A percentile compares a stretch with the other conserved stretches of the same genome.
Evolutionary conservation across 2,329 filamentous ascomycete genomes (phyloP).

Genomic region (Orbilia javanica): DNA sequence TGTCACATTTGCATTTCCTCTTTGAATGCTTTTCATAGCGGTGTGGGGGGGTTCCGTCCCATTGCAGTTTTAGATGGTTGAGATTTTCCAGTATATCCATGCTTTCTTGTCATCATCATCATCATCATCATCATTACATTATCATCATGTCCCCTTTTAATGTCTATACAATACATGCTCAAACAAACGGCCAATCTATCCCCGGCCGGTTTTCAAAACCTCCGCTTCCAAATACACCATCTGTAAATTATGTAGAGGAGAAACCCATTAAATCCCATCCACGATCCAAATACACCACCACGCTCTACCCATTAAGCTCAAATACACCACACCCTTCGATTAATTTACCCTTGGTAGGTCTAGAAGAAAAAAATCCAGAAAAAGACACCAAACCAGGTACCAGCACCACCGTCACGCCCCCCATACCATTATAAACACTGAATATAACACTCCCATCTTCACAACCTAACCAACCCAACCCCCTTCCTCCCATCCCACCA

Average conservation of each 20-base stretch:
- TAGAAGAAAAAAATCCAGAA: too few relatives aligned
- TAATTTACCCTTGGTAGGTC: too few relatives aligned
- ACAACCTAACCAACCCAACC: conserved; percentile 30
- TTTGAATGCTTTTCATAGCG: conserved; percentile 14
- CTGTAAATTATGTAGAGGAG: too few relatives aligned
- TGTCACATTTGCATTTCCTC: not conserved
- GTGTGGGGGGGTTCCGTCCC: too few relatives aligned
- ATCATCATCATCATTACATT: not conserved
- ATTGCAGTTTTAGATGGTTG: conserved; percentile 6
- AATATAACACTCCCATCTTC: not conserved
- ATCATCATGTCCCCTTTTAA: conserved; percentile 10
- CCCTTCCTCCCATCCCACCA: conserved; percentile 36
- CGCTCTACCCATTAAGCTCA: too few relatives aligned
- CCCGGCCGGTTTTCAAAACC: not conserved
- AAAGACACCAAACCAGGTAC: too few relatives aligned
- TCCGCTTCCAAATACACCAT: too few relatives aligned
- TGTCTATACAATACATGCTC: conserved; percentile 4
- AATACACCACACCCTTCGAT: too few relatives aligned
- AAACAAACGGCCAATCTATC: not conserved
- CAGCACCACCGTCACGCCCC: not conserved
- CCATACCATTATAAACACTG: not conserved
- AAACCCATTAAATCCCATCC: not conserved
- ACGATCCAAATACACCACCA: too few relatives aligned
- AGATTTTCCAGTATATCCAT: not conserved
- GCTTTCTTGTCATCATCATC: not conserved